Evolutionary conservation across 2,329 filamentous ascomycete genomes (phyloP), one percentile per base, ranked within the genome.

Genomic region (Fusarium ambrosium): DNA sequence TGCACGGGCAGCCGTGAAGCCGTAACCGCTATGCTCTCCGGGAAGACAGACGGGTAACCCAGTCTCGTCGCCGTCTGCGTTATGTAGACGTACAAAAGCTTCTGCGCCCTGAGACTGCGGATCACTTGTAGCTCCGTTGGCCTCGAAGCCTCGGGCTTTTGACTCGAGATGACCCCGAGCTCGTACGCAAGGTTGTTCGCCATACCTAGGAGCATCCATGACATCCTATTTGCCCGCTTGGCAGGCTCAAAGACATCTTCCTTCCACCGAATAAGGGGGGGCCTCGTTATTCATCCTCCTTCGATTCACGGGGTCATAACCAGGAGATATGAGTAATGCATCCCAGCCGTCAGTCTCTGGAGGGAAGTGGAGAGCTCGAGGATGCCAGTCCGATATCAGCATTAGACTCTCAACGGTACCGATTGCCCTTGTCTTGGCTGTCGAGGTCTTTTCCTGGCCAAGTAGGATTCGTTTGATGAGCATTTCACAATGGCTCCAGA

Each of bases 201-300:
- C 62, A 76, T 68, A 2, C 77, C 77, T 0, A 79, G 27, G 2
- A 79, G 73, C 77, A 79, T 79, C 77, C 76, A 79, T 1, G 77
- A 79, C 77, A 79, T 79, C 32, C 76, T 68, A 8, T 78, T 76
- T 0, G 77, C 74, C 39, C 77, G 53, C 41, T 78, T 77, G 0
- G 77, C 76, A 2, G 77, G 77, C 11, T 78, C 71, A 39, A 79
- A 79, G 3, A 79, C 77, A 24, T 79, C 77, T 9, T 78, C 72
- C 1, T 71, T 59, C 77, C 77, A 79, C 0, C 77, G 69, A 36
- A 79, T 73, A 0, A 79, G 74, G 0, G 73, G 73, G 73, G 0
- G 68, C 70, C 37, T 79, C 75, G 4, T 77, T 62, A 6, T 79
- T 69, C 8, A 61, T 69, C 11, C 60, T 51, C 58, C 70, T 71